Evolutionary conservation across 2,329 filamentous ascomycete genomes (phyloP).

Genomic region (Colletotrichum scovillei): DNA sequence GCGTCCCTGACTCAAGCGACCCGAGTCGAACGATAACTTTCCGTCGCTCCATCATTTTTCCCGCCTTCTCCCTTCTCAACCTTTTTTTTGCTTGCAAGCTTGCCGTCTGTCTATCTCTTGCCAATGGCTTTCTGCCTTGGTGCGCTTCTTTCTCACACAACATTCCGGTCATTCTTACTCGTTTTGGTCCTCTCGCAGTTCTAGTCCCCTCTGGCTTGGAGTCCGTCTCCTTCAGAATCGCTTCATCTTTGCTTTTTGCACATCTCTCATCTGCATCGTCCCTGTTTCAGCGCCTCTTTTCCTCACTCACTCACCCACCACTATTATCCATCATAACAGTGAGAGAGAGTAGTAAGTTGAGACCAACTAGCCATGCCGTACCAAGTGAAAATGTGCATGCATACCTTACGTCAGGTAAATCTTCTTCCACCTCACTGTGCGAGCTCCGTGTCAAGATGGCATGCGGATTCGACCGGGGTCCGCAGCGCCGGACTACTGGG

Average conservation of each 20-base stretch:
- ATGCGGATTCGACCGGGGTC: conserved; percentile 16
- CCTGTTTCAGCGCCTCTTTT: conserved; percentile 34
- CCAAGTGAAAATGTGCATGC: conserved; percentile 26
- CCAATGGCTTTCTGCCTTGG: conserved; percentile 5
- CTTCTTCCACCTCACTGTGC: neutral
- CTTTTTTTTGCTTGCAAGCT: neutral
- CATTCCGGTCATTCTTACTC: conserved; percentile 23
- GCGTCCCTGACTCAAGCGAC: neutral
- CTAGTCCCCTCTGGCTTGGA: conserved; percentile 14
- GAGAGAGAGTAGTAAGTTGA: neutral
- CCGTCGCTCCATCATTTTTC: neutral
- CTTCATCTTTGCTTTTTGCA: conserved; percentile 32
- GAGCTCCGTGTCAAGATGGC: conserved; percentile 2
- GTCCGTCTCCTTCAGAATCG: conserved; percentile 25
- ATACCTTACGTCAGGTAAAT: conserved; percentile 23
- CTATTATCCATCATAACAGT: neutral
- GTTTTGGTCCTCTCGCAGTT: conserved; percentile 31
- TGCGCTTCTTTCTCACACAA: conserved; percentile 5
- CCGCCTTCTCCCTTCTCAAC: neutral
- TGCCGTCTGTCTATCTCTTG: neutral
- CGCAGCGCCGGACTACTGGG: neutral
- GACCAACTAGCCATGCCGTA: conserved; percentile 22
- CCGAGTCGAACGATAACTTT: neutral
- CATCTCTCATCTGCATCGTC: conserved; percentile 34
- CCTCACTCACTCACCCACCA: neutral